Evolutionary conservation across 768 basidiomycete genomes (phyloP).

Genomic region (Naematelia aurantialba): DNA sequence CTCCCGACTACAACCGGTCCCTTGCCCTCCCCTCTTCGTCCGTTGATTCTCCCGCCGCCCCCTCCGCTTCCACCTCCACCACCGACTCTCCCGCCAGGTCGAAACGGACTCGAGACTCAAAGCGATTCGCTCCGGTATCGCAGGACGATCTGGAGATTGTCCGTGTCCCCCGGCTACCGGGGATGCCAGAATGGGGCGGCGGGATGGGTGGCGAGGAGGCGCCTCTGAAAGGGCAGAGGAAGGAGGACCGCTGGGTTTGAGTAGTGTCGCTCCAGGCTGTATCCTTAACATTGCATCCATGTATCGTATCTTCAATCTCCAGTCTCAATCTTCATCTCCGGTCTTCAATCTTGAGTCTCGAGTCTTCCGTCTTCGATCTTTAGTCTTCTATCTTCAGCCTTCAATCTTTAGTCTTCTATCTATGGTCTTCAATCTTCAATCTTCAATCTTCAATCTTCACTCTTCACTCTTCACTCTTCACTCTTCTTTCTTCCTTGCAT

Average conservation of each 20-base stretch:
- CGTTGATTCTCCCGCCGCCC: slow-evolving; percentile 1
- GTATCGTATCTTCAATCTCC: neutral
- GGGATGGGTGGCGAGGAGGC: slow-evolving; percentile 28
- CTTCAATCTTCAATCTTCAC: no score
- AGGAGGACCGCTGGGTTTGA: slow-evolving; percentile 38
- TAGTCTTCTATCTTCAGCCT: no score
- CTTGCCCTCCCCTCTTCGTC: neutral
- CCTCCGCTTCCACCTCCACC: slow-evolving; percentile 9
- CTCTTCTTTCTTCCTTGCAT: no score
- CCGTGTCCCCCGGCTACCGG: slow-evolving; percentile 74
- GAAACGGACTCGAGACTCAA: neutral
- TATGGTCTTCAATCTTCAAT: no score
- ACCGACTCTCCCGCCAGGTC: neutral
- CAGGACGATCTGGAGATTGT: slow-evolving; percentile 80
- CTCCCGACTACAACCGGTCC: neutral
- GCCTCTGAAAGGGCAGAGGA: slow-evolving; percentile 35
- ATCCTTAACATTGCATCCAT: neutral
- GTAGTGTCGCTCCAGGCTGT: no score
- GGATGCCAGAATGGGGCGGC: slow-evolving; percentile 87
- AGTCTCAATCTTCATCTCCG: neutral
- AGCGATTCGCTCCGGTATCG: slow-evolving; percentile 23
- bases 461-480: no score
- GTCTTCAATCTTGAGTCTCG: no score
- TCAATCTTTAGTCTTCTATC: no score
- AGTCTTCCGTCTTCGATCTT: no score